Percentiles rank a stretch among this genome's conserved stretches.
These are phyloP conservation scores for Phoenix roebelenii DNA, from an alignment of 176 grass and related monocot species.

Conservation along the genomic window DNA sequence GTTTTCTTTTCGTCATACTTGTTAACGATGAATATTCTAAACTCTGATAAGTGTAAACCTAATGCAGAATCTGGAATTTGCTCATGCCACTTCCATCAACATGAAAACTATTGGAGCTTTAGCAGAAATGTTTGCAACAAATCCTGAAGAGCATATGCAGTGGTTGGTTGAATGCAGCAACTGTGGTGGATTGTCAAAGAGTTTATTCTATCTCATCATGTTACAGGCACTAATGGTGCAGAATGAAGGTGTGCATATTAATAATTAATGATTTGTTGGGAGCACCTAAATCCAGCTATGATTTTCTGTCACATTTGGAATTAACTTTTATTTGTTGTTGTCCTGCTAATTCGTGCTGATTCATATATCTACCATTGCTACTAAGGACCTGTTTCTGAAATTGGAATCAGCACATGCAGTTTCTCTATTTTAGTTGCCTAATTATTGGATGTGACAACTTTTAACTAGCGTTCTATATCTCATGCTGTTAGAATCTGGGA, in stretches of 20 bases:
- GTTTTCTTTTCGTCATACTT: constrained; percentile 1
- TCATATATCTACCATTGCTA: too few species aligned
- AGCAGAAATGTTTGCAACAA: constrained; percentile 43
- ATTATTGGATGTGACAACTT: background rate
- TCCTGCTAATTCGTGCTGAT: too few species aligned
- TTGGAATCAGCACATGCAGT: background rate
- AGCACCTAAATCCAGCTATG: background rate
- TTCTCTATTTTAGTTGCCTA: background rate
- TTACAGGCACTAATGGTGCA: constrained; percentile 46
- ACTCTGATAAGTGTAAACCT: background rate
- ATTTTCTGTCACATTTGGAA: too few species aligned
- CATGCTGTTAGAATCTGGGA: constrained; percentile 33
- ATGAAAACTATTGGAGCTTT: constrained; percentile 65
- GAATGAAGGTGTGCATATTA: constrained; percentile 42
- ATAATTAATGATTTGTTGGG: too few species aligned
- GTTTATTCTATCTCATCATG: constrained; percentile 57
- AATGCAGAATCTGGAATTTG: constrained; percentile 47
- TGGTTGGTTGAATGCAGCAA: constrained; percentile 63
- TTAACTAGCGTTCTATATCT: constrained; percentile 6
- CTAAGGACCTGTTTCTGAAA: too few species aligned
- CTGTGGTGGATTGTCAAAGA: constrained; percentile 43
- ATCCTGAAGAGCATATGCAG: constrained; percentile 45
- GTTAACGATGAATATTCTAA: constrained; percentile 7
- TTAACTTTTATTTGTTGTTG: too few species aligned
- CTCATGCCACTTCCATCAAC: constrained; percentile 54